Percentiles rank a stretch among this genome's conserved stretches.
phyloP scores from a whole-genome alignment of 805 yeast genomes.

The Ogataea henricii region DNA sequence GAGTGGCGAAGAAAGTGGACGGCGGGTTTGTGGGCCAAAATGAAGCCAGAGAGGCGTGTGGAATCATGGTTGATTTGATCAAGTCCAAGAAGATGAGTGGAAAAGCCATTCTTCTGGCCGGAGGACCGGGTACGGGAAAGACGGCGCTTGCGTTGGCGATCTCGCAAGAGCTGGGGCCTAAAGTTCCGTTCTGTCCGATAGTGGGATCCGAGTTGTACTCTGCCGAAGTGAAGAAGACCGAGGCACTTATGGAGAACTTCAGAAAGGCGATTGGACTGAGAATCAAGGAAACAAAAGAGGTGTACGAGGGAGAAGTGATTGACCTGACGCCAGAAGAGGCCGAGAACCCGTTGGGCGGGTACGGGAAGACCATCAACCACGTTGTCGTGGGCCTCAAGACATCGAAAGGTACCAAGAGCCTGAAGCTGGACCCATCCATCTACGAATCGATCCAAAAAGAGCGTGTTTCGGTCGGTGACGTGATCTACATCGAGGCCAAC shows the following conservation, averaged over 20 bases:
- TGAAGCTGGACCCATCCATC: constrained; percentile 98
- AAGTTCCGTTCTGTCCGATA: constrained; percentile 93
- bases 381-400: constrained; percentile 95
- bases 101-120: constrained; percentile 91
- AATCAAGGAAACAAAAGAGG: constrained; percentile 95
- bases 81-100: constrained; percentile 96
- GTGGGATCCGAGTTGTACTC: constrained; percentile 94
- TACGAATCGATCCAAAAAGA: constrained; percentile 95
- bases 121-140: constrained; percentile 98
- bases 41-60: constrained; percentile 95
- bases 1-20: constrained; percentile 75
- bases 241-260: constrained; percentile 94
- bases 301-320: constrained; percentile 98
- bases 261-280: constrained; percentile 93
- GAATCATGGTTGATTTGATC: constrained; percentile 88
- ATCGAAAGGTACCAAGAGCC: constrained; percentile 94
- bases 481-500: constrained; percentile 91
- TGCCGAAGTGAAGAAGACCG: constrained; percentile 91
- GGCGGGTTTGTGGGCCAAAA: constrained; percentile 99
- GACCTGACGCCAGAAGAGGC: constrained; percentile 83
- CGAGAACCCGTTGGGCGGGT: constrained; percentile 97
- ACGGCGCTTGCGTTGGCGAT: constrained; percentile 97
- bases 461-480: constrained; percentile 96
- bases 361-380: constrained; percentile 58
- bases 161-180: constrained; percentile 67